Evolutionary conservation across 2,329 filamentous ascomycete species (phyloP), one percentile per base, ranked within the genome.

Genomic region (Pseudocercospora vitis): DNA sequence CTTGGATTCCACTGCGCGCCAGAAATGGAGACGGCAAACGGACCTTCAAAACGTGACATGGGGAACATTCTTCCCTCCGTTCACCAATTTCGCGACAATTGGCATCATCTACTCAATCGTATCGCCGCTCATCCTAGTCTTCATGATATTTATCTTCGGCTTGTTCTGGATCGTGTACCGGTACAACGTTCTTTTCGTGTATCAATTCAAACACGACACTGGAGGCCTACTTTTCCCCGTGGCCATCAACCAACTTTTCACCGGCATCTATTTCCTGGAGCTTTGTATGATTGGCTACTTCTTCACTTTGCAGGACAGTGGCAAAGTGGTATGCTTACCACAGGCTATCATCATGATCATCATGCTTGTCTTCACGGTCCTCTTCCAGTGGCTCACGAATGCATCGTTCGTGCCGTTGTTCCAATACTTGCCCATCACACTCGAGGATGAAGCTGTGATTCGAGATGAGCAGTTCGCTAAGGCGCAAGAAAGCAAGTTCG

Each of bases 171-270:
- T 96, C 39, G 92, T 94, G 0, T 91, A 97, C 70, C 84, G 92
- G n/a, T 97, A 97, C 73, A 92, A 92, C 62, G 95, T 95, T 76
- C 81, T 99, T 16, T 99, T 96, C 65, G 91, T 99, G 55, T 95
- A 85, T 21, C 88, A 91, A 48, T 95, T 95, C 70, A 83, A 86
- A 61, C 84, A 87, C 56, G 94, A 99, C 71, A 99, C 92, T 0
- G 94, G 94, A 33, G 94, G 94, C 37, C 80, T 97, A 1, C 76
- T 97, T 48, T 99, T 96, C 65, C 94, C 94, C 0, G 83, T 86
- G 29, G 94, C 94, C 0, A 88, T 97, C 73, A 96, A 96, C 67
- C 92, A 96, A 68, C 88, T 94, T 0, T 97, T 99, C 67, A 94
- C 90, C 0, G 94, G 94, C 0, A 75, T 99, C 0, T 99, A 99